These are phyloP conservation scores for Eremochloa ophiuroides DNA, from an alignment of 176 grass and related monocot genomes.

Conservation along the genomic window DNA sequence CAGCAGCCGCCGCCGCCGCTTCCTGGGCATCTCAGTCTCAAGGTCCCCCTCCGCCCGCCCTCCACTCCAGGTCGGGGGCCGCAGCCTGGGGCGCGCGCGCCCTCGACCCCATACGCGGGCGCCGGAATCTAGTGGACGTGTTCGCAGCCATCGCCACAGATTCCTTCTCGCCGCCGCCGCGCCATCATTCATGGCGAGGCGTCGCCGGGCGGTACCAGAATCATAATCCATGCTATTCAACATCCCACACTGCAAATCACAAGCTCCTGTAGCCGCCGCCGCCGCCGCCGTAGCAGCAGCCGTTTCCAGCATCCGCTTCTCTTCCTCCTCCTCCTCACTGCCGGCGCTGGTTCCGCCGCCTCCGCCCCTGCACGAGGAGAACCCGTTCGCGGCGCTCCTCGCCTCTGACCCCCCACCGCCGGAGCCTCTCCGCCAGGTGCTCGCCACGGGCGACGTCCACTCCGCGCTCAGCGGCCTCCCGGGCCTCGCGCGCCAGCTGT, in stretches of 20 bases:
- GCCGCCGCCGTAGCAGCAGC: slow-evolving; percentile 30
- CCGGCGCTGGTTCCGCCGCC: slow-evolving; percentile 13
- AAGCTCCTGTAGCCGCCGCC: slow-evolving; percentile 24
- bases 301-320: slow-evolving; percentile 26
- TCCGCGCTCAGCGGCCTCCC: slow-evolving; percentile 36
- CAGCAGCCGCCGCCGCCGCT: background rate
- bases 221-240: slow-evolving; percentile 45
- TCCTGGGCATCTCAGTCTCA: background rate
- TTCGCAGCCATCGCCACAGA: slow-evolving; percentile 3
- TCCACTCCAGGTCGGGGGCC: slow-evolving; percentile 8
- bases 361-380: background rate
- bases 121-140: slow-evolving; percentile 22
- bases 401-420: slow-evolving; percentile 23
- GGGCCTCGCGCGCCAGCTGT: slow-evolving; percentile 52
- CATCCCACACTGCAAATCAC: slow-evolving; percentile 37
- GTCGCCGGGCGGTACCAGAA: slow-evolving; percentile 19
- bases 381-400: slow-evolving; percentile 27
- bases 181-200: slow-evolving; percentile 47
- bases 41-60: background rate
- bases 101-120: slow-evolving; percentile 20
- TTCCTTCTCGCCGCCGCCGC: slow-evolving; percentile 3
- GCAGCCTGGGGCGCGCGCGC: slow-evolving; percentile 3
- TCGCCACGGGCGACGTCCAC: slow-evolving; percentile 42
- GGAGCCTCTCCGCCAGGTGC: slow-evolving; percentile 43
- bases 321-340: slow-evolving; percentile 19